Base-by-base conservation (phyloP, 106 monocot species). In the Acanthochlamys bracteata region DNA sequence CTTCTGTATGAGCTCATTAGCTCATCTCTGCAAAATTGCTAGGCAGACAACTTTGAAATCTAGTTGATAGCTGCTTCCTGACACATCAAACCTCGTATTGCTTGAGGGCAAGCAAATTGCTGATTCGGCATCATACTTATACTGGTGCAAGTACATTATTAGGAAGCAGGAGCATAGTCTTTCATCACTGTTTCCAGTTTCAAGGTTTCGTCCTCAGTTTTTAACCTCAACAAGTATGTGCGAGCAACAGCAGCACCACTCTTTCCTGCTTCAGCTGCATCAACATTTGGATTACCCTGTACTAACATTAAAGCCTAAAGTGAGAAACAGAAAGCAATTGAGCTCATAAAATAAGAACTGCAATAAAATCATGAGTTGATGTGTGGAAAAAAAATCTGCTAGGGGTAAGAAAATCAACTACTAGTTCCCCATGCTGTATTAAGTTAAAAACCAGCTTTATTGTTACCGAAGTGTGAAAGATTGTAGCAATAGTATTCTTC, bases 391-490 rank as follows among this genome's bases (percentile, higher is more conserved):
- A 49, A 49, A 49, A 33, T 33, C 33, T 33, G n/a, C 6, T 33
- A 33, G 33, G 33, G 33, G 33, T 33, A 33, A 33, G 33, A 33
- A 33, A 33, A 33, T 33, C 33, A 33, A 6, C 6, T 33, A 33
- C 1, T 33, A 33, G 33, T 33, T 33, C 33, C 33, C 6, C 33
- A 33, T 33, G 4, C 6, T 33, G 33, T 33, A 33, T 33, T n/a
- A 43, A 49, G 49, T 14, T n/a, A n/a, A 49, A 17, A 49, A 49
- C 12, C 12, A 49, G 17, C 43, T 8, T 12, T 14, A 17, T 17
- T 24, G 15, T 64, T 74, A 92, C 92, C 70, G 76, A 70, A 39
- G 85, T 88, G 67, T 96, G 96, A 69, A 91, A 96, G 66, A 96
- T 80, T 7, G 91, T 69, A 43, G 88, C 65, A 61, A 96, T 83